phyloP scores from a whole-genome alignment of 129 eudicot species.

The Artemisia annua region DNA sequence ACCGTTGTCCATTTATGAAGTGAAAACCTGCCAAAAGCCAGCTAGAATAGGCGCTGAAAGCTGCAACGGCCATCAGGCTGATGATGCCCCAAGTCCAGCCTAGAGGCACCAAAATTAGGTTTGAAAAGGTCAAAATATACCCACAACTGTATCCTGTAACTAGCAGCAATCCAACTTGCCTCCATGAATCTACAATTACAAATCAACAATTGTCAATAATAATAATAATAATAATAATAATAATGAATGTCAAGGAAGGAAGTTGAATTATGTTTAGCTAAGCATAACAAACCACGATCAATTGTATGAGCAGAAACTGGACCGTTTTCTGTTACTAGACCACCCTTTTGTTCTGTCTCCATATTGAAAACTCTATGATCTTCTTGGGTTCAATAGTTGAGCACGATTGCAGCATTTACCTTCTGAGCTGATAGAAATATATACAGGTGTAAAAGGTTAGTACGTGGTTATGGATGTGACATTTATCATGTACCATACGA shows the following conservation, averaged over 20 bases:
- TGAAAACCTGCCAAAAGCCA: conserved; percentile 71
- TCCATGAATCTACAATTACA: conserved; percentile 57
- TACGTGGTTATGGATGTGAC: conserved; percentile 24
- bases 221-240: too few relatives aligned
- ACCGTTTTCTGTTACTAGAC: conserved; percentile 21
- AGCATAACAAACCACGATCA: conserved; percentile 41
- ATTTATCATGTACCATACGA: conserved; percentile 15
- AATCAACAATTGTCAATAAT: too few relatives aligned
- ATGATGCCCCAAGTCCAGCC: conserved; percentile 67
- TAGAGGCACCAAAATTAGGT: conserved; percentile 52
- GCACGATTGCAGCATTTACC: too few relatives aligned
- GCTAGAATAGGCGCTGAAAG: conserved; percentile 44
- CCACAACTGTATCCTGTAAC: conserved; percentile 58
- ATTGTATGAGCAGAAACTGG: conserved; percentile 58
- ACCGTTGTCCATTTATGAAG: conserved; percentile 53
- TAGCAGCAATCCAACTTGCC: conserved; percentile 57
- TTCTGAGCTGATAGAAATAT: conserved; percentile 19
- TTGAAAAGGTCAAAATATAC: conserved; percentile 56
- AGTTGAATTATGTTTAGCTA: conserved; percentile 17
- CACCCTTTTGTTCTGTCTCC: conserved; percentile 37
- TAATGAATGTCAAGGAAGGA: not conserved
- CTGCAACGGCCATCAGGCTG: conserved; percentile 38
- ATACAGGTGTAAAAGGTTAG: conserved; percentile 16
- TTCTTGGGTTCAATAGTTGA: not conserved
- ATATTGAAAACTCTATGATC: conserved; percentile 2